phyloP scores from a whole-genome alignment of 1,284 basidiomycete species.

The Sporisorium exsertum region DNA sequence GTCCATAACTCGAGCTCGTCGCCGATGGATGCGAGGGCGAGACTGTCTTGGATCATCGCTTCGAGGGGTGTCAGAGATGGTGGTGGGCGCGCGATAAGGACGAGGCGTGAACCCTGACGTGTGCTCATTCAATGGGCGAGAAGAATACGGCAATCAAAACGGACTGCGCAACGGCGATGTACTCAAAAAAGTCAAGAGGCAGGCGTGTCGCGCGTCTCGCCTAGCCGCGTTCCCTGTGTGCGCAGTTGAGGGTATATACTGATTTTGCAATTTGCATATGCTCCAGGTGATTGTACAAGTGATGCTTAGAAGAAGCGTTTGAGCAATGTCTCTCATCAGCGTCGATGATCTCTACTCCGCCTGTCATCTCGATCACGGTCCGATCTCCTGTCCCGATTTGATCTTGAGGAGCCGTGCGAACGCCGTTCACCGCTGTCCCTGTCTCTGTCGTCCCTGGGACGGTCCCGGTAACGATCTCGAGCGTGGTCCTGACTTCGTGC shows the following conservation, averaged over 20 bases:
- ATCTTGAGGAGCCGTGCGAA: conserved; percentile 24
- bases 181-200: neutral
- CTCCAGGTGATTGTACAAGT: conserved; percentile 1
- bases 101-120: neutral
- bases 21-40: conserved; percentile 20
- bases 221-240: neutral
- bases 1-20: conserved; percentile 21
- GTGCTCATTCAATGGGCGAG: conserved; percentile 9
- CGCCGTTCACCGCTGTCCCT: conserved; percentile 4
- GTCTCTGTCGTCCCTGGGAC: conserved; percentile 20
- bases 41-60: conserved; percentile 7
- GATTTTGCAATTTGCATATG: neutral
- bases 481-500: conserved; percentile 17
- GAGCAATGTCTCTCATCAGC: conserved; percentile 4
- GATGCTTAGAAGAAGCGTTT: neutral
- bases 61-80: neutral
- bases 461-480: conserved; percentile 43
- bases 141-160: conserved; percentile 19
- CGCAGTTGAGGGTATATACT: neutral
- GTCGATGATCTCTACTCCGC: conserved; percentile 17
- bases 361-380: conserved; percentile 36
- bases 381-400: conserved; percentile 47
- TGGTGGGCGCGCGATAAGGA: neutral
- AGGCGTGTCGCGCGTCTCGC: conserved; percentile 25
- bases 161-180: conserved; percentile 4